Base-by-base conservation (phyloP, 176 grass and related monocot genomes). In the Musa beccarii region DNA sequence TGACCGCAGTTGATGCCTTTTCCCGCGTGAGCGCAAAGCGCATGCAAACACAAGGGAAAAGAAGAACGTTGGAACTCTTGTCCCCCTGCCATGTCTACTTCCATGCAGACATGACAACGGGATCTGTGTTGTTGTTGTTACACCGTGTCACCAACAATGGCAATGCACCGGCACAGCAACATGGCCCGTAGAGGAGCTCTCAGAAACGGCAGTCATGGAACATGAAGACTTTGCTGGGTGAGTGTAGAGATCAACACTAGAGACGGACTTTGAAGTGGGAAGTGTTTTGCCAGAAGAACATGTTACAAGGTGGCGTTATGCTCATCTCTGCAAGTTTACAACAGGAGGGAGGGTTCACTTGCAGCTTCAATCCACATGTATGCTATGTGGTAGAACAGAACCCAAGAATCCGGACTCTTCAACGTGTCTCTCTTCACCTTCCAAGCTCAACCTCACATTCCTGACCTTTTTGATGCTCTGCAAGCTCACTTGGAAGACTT, bases 341-440 rank as follows among this genome's bases (percentile, higher is more conserved):
- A 13, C 9, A 16, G 11, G 3, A 29, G 13, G 11, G 21, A 22
- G 8, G 22, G 17, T 74, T 53, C 22, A 3, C 10, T 17, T 26
- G 17, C 16, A 52, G 20, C 22, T 23, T 70, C 26, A 56, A 54
- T 69, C 53, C 15, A 70, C 52, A 79, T 59, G 50, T 56, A 79
- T 79, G 16, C 26, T 50, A 20, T 50, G 57, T n/a, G 52, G 77
- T 14, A 79, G 53, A 11, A 59, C 24, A 49, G 77, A 79, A 56
- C 26, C 52, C 52, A 68, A 53, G 53, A 69, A 70, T n/a, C 77
- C 66, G 10, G 70, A 50, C 65, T 79, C 77, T 53, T 43, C 25
- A 1, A 59, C 23, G 16, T 69, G 50, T 51, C 52, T 53, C 76
- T 57, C 64, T 49, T 22, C 59, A n/a, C 77, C 66, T 25, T 59